A percentile compares a stretch with the other conserved stretches of the same genome.
These are phyloP conservation scores for Atkinsonella hypoxylon DNA, from an alignment of 2,329 filamentous ascomycete species.

Conservation along the genomic window DNA sequence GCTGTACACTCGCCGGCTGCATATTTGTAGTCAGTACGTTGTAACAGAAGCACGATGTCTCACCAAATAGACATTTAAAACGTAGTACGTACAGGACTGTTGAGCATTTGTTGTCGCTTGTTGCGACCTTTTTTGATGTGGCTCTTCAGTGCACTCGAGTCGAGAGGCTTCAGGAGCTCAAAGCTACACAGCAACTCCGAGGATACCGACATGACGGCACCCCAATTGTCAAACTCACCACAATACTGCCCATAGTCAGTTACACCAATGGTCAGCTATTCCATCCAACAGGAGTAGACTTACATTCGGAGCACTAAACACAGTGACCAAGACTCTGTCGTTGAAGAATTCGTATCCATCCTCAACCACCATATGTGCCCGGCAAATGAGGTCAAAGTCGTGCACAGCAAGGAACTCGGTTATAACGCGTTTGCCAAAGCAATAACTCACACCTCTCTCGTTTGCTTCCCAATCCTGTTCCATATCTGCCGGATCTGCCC, in stretches of 20 bases:
- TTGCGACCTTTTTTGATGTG: conserved; percentile 98
- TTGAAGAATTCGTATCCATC: conserved; percentile 99
- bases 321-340: conserved; percentile 86
- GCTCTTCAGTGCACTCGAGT: conserved; percentile 91
- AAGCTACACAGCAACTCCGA: conserved; percentile 91
- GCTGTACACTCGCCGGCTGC: conserved; percentile 42
- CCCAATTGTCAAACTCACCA: conserved; percentile 98
- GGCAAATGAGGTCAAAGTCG: conserved; percentile 94
- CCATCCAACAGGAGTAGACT: conserved; percentile 22
- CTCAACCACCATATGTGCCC: conserved; percentile 98
- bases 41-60: background rate
- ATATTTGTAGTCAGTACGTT: background rate
- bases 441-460: conserved; percentile 93
- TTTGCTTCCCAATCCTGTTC: conserved; percentile 97
- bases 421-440: conserved; percentile 96
- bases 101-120: conserved; percentile 88
- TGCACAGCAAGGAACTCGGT: conserved; percentile 89
- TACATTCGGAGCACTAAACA: conserved; percentile 95
- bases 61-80: background rate
- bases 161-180: conserved; percentile 88
- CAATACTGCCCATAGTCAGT: conserved; percentile 55
- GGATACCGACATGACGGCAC: conserved; percentile 96
- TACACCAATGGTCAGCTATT: background rate
- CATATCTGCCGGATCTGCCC: conserved; percentile 98
- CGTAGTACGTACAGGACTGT: conserved; percentile 69